Base-by-base conservation (phyloP, 2,329 filamentous ascomycete genomes). In the Bipolaris gigantea region DNA sequence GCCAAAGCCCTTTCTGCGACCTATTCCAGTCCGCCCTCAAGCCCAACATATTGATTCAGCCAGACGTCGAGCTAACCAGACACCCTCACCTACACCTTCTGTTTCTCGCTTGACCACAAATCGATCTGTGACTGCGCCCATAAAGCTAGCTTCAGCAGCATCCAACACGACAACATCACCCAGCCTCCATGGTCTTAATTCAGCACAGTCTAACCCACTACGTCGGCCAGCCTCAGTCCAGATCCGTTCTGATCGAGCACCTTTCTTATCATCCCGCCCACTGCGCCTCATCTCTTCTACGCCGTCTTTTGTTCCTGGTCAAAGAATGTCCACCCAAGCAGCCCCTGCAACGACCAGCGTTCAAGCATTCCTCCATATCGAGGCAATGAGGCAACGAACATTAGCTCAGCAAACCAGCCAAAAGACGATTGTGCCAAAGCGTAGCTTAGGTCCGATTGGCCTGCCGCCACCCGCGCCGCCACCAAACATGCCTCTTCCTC, bases 401-500 rank as follows among this genome's bases (percentile, higher is more conserved):
- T 42, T 55, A 8, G 45, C 54, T 15, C 58, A 57, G 15, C 55
- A 54, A 19, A 30, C 19, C 18, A 59, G 57, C 10, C 48, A 57
- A 10, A 67, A 64, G 35, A 52, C 47, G 6, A 57, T 66, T 39
- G 65, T 49, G 63, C 53, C 66, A 60, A 56, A 73, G 54, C 64
- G 62, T 9, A 74, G 69, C 16, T 73, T 79, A 57, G 71, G 77
- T 2, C 63, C 72, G 1, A 71, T 76, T 13, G 69, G 71, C 1
- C 61, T 80, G 2, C 77, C 77, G 2, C 78, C 78, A 6, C 78
- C 77, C 3, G 76, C 75, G 5, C 78, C 78, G 3, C 78, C 78
- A 19, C 78, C 78, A 50, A 71, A 66, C 11, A 74, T 76, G 61
- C 77, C 78, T n/a, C 60, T 80, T 19, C 78, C 78, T n/a, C 56